These are phyloP conservation scores for Teratosphaeria gauchensis DNA, from an alignment of 2,329 filamentous ascomycete species.

Conservation along the genomic window DNA sequence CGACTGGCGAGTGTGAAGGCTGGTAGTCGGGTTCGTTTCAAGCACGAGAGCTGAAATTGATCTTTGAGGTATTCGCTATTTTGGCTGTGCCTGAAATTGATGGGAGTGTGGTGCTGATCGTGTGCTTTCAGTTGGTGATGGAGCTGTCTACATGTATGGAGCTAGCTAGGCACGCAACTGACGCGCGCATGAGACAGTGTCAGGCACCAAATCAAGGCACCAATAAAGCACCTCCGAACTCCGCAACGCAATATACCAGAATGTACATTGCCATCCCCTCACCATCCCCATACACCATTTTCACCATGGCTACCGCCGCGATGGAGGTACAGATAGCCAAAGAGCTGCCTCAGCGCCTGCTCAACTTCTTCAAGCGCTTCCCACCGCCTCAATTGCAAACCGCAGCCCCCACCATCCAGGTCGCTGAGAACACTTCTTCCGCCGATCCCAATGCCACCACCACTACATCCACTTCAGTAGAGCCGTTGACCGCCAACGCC, in stretches of 20 bases:
- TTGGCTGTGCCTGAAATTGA: too few relatives aligned
- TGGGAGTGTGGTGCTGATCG: neutral
- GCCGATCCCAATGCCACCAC: constrained; percentile 30
- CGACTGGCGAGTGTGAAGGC: neutral
- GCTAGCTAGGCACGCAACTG: constrained; percentile 2
- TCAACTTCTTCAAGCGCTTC: constrained; percentile 82
- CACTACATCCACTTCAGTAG: constrained; percentile 12
- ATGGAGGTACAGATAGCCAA: constrained; percentile 45
- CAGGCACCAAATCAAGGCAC: neutral
- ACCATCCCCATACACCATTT: constrained; percentile 1
- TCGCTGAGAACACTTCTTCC: constrained; percentile 28
- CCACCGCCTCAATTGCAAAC: constrained; percentile 52
- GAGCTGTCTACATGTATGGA: neutral
- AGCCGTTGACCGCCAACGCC: constrained; percentile 6
- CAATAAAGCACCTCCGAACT: neutral
- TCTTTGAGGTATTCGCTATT: too few relatives aligned
- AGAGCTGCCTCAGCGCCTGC: constrained; percentile 63
- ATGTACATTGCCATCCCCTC: neutral
- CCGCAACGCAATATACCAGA: neutral
- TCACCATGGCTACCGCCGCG: constrained; percentile 8
- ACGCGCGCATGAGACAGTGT: neutral
- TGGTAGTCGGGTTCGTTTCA: neutral
- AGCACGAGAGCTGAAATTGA: neutral
- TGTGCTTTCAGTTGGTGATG: neutral
- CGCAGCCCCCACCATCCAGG: constrained; percentile 29